These are phyloP conservation scores for Polyporus arcularius DNA, from an alignment of 768 basidiomycete genomes.

Conservation along the genomic window DNA sequence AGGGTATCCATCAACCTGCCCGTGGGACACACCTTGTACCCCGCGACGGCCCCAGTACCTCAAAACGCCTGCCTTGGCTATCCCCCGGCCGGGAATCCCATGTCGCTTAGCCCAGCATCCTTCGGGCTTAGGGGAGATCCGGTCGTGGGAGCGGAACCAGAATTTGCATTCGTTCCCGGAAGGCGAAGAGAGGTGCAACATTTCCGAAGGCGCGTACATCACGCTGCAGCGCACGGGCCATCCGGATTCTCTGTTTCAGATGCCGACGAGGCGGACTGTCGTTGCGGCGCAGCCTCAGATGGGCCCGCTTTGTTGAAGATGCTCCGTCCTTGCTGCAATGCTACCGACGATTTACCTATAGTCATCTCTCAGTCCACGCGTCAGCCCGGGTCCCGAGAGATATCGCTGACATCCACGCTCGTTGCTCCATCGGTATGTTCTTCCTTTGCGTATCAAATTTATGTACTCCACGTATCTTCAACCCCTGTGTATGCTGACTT, in stretches of 20 bases:
- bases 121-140: not conserved
- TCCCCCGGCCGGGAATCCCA: not conserved
- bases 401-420: too few relatives aligned
- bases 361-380: too few relatives aligned
- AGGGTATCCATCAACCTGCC: conserved; percentile 6
- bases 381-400: too few relatives aligned
- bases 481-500: too few relatives aligned
- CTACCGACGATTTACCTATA: too few relatives aligned
- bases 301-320: too few relatives aligned
- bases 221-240: not conserved
- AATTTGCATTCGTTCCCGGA: not conserved
- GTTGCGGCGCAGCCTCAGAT: too few relatives aligned
- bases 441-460: too few relatives aligned
- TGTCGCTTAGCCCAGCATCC: not conserved
- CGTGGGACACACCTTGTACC: not conserved
- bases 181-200: conserved; percentile 7
- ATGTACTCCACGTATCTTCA: too few relatives aligned
- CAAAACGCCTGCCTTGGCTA: not conserved
- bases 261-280: not conserved
- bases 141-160: not conserved
- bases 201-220: conserved; percentile 4
- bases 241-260: not conserved
- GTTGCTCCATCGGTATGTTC: too few relatives aligned
- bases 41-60: not conserved
- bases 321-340: too few relatives aligned